Percentiles rank a stretch among this genome's conserved stretches.
Evolutionary conservation across 495 filamentous ascomycete species (phyloP).

Genomic region (Elasticomyces elasticus): DNA sequence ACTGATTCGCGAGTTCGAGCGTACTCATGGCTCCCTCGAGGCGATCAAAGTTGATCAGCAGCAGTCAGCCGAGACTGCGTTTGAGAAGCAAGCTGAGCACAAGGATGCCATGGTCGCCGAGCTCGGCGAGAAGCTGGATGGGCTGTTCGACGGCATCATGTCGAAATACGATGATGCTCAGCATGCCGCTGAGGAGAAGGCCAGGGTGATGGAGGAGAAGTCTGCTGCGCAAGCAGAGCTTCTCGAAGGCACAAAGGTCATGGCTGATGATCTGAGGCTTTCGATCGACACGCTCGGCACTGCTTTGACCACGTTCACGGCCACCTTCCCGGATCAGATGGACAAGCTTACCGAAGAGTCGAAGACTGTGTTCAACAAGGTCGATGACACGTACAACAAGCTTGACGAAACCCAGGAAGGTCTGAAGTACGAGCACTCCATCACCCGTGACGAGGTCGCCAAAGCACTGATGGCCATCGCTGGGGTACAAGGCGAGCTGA

Average conservation of each 20-base stretch:
- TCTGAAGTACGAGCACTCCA: conserved; percentile 62
- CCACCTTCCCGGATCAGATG: conserved; percentile 58
- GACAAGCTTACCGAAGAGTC: conserved; percentile 78
- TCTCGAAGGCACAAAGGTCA: conserved; percentile 58
- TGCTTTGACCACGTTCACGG: conserved; percentile 37
- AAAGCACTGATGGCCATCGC: conserved; percentile 61
- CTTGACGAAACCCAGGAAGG: conserved; percentile 66
- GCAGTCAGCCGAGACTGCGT: conserved; percentile 58
- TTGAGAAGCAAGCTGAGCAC: conserved; percentile 59
- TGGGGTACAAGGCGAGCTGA: conserved; percentile 61
- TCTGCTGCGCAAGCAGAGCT: conserved; percentile 58
- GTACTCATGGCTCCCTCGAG: conserved; percentile 57
- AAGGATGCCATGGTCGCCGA: conserved; percentile 48
- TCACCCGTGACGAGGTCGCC: conserved; percentile 65
- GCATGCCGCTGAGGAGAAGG: conserved; percentile 55
- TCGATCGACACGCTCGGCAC: conserved; percentile 75
- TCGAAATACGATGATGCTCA: conserved; percentile 77
- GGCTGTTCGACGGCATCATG: conserved; percentile 66
- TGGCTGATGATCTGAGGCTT: conserved; percentile 74
- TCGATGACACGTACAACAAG: conserved; percentile 66
- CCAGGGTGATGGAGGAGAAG: conserved; percentile 55
- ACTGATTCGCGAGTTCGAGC: conserved; percentile 72
- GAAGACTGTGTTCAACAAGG: conserved; percentile 66
- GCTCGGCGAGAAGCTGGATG: conserved; percentile 59
- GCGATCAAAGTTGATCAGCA: conserved; percentile 63